Evolutionary conservation across 2,329 filamentous ascomycete genomes (phyloP).

Genomic region (Arthrobotrys iridis): DNA sequence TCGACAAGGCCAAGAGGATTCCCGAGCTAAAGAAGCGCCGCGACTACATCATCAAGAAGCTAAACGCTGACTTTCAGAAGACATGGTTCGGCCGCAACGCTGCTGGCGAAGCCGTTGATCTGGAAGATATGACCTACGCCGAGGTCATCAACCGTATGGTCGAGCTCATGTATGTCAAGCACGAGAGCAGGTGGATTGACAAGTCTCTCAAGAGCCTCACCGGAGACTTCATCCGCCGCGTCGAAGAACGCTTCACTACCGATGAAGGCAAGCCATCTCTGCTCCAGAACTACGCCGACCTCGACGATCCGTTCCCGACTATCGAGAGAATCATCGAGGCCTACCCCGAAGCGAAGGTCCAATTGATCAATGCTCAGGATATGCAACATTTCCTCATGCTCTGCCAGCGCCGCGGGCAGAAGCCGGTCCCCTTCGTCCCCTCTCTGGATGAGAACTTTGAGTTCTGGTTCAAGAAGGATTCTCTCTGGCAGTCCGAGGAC

Average conservation of each 20-base stretch:
- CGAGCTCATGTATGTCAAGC: constrained; percentile 89
- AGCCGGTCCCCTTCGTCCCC: constrained; percentile 95
- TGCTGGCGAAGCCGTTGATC: constrained; percentile 80
- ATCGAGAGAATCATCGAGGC: constrained; percentile 81
- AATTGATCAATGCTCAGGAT: constrained; percentile 98
- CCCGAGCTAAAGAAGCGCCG: constrained; percentile 87
- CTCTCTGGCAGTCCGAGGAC: constrained; percentile 98
- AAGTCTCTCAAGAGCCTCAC: constrained; percentile 82
- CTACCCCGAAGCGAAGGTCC: constrained; percentile 85
- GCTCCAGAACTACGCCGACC: constrained; percentile 88
- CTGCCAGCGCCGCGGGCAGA: constrained; percentile 90
- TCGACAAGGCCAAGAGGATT: constrained; percentile 93
- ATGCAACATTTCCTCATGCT: constrained; percentile 95
- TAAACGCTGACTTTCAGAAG: constrained; percentile 96
- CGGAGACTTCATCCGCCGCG: constrained; percentile 93
- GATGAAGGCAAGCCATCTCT: constrained; percentile 76
- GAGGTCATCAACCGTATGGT: constrained; percentile 88
- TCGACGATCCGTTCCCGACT: constrained; percentile 80
- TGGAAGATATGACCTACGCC: constrained; percentile 95
- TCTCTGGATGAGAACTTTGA: constrained; percentile 97
- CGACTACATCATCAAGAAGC: constrained; percentile 91
- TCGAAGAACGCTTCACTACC: constrained; percentile 95
- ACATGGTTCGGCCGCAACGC: constrained; percentile 94
- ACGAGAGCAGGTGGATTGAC: constrained; percentile 92
- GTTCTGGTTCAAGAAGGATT: constrained; percentile 99